Evolutionary conservation across 345 rosid species (phyloP), one percentile per base, ranked within the genome.

Genomic region (Eucalyptus dawsonii): DNA sequence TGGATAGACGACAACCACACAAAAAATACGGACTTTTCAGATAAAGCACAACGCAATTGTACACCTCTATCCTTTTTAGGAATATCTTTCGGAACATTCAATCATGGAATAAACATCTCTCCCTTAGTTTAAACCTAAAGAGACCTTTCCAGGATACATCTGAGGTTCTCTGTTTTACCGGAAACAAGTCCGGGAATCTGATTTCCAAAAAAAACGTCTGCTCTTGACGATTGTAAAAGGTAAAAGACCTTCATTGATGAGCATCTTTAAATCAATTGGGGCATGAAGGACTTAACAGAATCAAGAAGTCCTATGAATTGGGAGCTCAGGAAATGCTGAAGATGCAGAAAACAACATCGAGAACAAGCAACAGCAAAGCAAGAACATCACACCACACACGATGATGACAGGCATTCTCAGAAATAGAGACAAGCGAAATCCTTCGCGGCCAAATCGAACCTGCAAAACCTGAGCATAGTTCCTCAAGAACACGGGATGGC

Each of bases 401-500:
- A 6, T 11, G 40, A 72, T 34, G 24, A 34, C 81, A 72, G 81
- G 14, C 22, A 34, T 34, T 34, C 21, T 34, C 44, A 72, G 44
- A 34, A 9, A 72, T 17, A 72, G 81, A 34, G 44, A 72, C 44
- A 37, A 40, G 44, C 44, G 11, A 72, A 72, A 34, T 72, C 81
- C 81, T 72, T 72, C 40, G 21, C 44, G 44, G 80, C 47, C 47
- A 21, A 40, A 76, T 40, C 85, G 50, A 5, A 94, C 99, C 97
- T 95, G 96, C 90, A 97, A 94, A 91, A 95, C 91, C 89, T 92
- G 94, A 47, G 96, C 98, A 92, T 96, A 97, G 91, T 93, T 94
- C 56, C 93, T 91, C 85, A 96, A 96, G 87, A 95, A 92, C 92
- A 95, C 67, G 92, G 98, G 97, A 89, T 97, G 95, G 83, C 92